Evolutionary conservation across 345 rosid genomes (phyloP).

Genomic region (Populus nigra): DNA sequence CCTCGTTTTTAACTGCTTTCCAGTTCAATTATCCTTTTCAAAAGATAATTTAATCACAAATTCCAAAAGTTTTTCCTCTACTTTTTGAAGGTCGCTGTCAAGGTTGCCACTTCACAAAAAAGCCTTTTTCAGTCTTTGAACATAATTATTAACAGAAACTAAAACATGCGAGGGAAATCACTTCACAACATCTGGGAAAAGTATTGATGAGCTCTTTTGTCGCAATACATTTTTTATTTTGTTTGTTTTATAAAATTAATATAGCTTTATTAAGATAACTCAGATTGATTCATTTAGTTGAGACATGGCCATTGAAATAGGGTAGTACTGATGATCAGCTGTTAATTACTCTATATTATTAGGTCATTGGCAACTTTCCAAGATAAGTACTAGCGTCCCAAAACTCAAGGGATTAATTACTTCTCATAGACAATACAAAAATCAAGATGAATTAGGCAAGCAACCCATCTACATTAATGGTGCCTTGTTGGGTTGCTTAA

Average conservation of each 20-base stretch:
- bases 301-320: background rate
- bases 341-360: background rate
- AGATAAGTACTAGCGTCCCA: background rate
- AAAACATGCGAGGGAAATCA: too few relatives aligned
- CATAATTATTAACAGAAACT: background rate
- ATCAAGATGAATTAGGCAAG: background rate
- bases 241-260: too few relatives aligned
- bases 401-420: background rate
- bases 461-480: background rate
- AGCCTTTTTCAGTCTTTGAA: background rate
- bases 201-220: too few relatives aligned
- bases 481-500: constrained; percentile 28
- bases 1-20: background rate
- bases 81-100: background rate
- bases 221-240: too few relatives aligned
- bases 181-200: too few relatives aligned
- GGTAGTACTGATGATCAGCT: background rate
- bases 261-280: too few relatives aligned
- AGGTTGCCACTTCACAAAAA: background rate
- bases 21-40: background rate
- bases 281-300: too few relatives aligned
- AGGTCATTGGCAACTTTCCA: background rate
- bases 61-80: background rate
- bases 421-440: background rate
- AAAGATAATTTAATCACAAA: background rate